phyloP scores from a whole-genome alignment of 1,284 basidiomycete genomes.

The Austropuccinia psidii region DNA sequence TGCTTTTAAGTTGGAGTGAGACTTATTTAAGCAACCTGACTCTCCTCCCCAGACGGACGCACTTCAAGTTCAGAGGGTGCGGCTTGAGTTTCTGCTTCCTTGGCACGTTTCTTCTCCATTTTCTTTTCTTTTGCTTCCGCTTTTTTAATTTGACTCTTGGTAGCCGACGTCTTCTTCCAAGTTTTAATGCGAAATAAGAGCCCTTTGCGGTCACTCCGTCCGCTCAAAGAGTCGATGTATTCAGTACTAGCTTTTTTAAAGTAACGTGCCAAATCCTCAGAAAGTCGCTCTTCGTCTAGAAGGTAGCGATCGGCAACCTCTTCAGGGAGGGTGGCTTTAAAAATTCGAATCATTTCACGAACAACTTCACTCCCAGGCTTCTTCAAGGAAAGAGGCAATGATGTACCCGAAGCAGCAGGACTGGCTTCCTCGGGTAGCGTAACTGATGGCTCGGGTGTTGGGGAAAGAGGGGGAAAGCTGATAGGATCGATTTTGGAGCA shows the following conservation, averaged over 20 bases:
- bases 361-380: constrained; percentile 15
- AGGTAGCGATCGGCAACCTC: constrained; percentile 10
- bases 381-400: constrained; percentile 3
- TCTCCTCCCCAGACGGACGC: too few relatives aligned
- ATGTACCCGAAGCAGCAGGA: not conserved
- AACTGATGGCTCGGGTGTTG: not conserved
- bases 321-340: constrained; percentile 9
- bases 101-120: not conserved
- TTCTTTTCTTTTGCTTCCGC: not conserved
- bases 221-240: constrained; percentile 26
- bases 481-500: constrained; percentile 25
- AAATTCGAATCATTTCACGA: not conserved
- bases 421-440: not conserved
- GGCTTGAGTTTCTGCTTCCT: not conserved
- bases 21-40: too few relatives aligned
- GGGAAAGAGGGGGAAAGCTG: constrained; percentile 9
- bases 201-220: constrained; percentile 9
- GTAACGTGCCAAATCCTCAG: constrained; percentile 33
- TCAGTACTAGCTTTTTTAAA: constrained; percentile 27
- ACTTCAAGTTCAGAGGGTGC: too few relatives aligned
- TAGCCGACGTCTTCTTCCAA: not conserved
- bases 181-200: not conserved
- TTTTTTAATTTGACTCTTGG: not conserved
- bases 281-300: constrained; percentile 31
- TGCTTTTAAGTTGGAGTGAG: too few relatives aligned